phyloP scores from a whole-genome alignment of 2,329 filamentous ascomycete species.

The Rhynchosporium secalis region DNA sequence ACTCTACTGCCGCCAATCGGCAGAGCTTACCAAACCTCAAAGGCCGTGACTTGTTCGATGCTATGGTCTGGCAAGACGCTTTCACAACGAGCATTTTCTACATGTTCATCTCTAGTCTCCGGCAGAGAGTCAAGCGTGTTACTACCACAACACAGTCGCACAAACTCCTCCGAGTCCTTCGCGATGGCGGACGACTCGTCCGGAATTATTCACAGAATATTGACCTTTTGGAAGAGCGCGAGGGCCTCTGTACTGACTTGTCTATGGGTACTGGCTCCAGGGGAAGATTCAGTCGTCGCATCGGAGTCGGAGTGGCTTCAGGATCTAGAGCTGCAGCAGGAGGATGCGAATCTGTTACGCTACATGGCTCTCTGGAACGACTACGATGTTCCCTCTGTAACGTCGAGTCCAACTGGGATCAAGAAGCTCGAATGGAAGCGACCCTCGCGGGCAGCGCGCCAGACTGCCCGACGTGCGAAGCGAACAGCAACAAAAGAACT shows the following conservation, averaged over 20 bases:
- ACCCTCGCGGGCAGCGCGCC: conserved; percentile 64
- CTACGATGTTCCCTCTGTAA: conserved; percentile 65
- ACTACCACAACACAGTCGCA: conserved; percentile 62
- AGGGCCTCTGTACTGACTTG: conserved; percentile 65
- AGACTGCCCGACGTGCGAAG: conserved; percentile 64
- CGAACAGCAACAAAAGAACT: conserved; percentile 60
- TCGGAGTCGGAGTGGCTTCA: conserved; percentile 35
- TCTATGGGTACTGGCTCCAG: conserved; percentile 61
- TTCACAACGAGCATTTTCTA: conserved; percentile 70
- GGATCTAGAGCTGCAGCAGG: conserved; percentile 14
- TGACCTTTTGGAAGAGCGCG: conserved; percentile 70
- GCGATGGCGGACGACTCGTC: conserved; percentile 67
- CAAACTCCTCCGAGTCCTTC: conserved; percentile 66
- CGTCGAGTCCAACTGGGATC: conserved; percentile 60
- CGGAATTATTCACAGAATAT: conserved; percentile 77
- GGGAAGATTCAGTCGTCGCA: conserved; percentile 52
- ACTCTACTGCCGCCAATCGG: conserved; percentile 21
- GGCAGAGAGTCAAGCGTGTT: conserved; percentile 64
- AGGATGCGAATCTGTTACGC: conserved; percentile 55
- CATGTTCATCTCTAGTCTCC: conserved; percentile 67
- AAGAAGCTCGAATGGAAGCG: conserved; percentile 45
- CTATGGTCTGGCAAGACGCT: conserved; percentile 68
- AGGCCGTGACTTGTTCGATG: conserved; percentile 70
- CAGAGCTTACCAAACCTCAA: conserved; percentile 60
- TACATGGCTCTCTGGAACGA: conserved; percentile 67